Evolutionary conservation across 495 filamentous ascomycete species (phyloP).

Genomic region (Penicillium flavigenum): DNA sequence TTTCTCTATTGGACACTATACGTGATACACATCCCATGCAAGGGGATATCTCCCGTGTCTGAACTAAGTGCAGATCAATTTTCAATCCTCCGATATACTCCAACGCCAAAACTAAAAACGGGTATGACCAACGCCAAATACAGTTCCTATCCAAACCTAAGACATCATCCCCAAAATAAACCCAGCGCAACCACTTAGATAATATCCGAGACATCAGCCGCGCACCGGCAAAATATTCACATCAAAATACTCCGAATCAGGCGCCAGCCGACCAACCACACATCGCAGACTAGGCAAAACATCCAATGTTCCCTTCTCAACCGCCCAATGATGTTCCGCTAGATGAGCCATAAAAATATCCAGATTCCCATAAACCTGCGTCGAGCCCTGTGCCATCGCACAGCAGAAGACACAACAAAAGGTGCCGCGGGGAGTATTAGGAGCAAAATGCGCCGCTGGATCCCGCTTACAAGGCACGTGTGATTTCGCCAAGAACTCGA

Average conservation of each 20-base stretch:
- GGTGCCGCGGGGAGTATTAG: conserved; percentile 14
- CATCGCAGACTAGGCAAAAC: conserved; percentile 33
- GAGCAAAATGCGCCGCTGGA: conserved; percentile 10
- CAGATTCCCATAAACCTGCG: conserved; percentile 37
- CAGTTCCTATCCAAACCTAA: neutral
- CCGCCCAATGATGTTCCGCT: conserved; percentile 24
- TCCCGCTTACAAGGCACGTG: conserved; percentile 38
- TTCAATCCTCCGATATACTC: neutral
- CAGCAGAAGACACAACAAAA: conserved; percentile 52
- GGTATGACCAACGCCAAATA: conserved; percentile 3
- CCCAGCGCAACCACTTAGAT: neutral
- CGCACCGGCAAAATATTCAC: conserved; percentile 32
- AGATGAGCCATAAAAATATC: conserved; percentile 48
- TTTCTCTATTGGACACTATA: neutral
- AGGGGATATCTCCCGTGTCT: neutral
- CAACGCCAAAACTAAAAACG: neutral
- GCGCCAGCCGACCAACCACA: conserved; percentile 34
- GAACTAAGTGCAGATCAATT: neutral
- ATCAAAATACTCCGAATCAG: conserved; percentile 39
- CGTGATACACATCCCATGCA: neutral
- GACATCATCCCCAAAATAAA: neutral
- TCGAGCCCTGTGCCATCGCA: conserved; percentile 33
- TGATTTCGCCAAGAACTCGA: conserved; percentile 51
- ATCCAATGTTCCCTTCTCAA: conserved; percentile 10
- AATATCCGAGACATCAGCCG: neutral